Evolutionary conservation across 768 basidiomycete genomes (phyloP), one percentile per base, ranked within the genome.

Genomic region (Boletus pseudopeckii): DNA sequence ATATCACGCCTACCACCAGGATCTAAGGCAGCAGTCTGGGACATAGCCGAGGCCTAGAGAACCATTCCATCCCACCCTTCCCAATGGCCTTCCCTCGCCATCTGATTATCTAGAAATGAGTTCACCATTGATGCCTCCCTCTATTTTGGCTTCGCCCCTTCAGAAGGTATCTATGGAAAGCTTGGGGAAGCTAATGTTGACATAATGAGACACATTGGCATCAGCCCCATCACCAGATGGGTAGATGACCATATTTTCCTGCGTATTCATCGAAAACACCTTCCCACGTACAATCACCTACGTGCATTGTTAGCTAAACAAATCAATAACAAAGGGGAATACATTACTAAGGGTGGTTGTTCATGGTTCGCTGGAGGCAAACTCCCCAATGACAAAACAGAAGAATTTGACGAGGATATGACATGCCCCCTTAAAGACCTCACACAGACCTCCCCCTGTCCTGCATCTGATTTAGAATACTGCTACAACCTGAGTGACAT

Each of bases 391-490:
- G 34, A 17, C 5, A 1, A 9, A 1, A 3, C 3, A 1, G 34
- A 34, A 14, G 34, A 43, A 2, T 18, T 15, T 5, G 14, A 51
- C 1, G 13, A 51, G 14, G 34, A 51, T 26, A 34, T 37, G 8
- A 1, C 6, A 3, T 32, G 1, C 11, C 33, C 24, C 1, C 7
- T 50, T 0, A 22, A 4, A 5, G 41, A 50, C n/a, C 2, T 52
- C 0, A 0, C 20, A 0, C 0, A 11, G 0, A 3, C 26, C 1
- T 45, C 49, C 2, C 41, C 36, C 1, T 7, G 10, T 1, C 3
- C 43, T 1, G 1, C 1, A 0, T 0, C 1, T 0, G 43, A 52
- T 14, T 0, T 1, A 2, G 5, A 9, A 1, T 52, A 38, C 28
- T 17, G 17, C 3, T 50, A 50, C 8, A 45, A 45, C 4, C 0